These are phyloP conservation scores for Salix purpurea DNA, from an alignment of 345 rosid species.

Conservation along the genomic window DNA sequence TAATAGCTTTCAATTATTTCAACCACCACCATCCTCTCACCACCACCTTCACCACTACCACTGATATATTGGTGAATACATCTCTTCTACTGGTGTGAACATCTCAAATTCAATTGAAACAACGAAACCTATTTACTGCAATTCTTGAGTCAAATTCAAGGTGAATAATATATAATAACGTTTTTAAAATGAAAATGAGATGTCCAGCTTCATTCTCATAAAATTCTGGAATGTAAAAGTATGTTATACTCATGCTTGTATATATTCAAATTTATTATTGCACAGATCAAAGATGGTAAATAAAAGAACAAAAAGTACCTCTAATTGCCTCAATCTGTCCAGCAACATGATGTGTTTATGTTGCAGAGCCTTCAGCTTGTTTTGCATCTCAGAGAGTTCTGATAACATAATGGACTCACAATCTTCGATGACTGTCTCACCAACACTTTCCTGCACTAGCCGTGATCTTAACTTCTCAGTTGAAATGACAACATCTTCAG, in stretches of 20 bases:
- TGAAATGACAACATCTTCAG: slow-evolving; percentile 72
- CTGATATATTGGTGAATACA: not conserved
- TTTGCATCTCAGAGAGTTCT: slow-evolving; percentile 71
- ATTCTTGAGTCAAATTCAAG: not conserved
- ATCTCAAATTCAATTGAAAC: not conserved
- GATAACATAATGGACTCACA: slow-evolving; percentile 85
- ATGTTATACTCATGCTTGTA: not conserved
- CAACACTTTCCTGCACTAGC: slow-evolving; percentile 70
- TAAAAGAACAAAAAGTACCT: slow-evolving; percentile 46
- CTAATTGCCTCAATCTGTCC: slow-evolving; percentile 79
- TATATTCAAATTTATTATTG: not conserved
- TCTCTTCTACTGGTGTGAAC: not conserved
- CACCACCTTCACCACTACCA: no score
- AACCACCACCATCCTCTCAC: no score
- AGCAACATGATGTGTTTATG: slow-evolving; percentile 64
- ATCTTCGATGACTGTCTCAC: slow-evolving; percentile 61
- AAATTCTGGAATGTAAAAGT: not conserved
- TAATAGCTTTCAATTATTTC: no score
- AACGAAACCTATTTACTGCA: not conserved
- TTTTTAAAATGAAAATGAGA: not conserved
- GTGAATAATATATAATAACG: not conserved
- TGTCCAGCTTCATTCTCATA: not conserved
- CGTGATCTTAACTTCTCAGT: slow-evolving; percentile 77
- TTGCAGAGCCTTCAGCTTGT: slow-evolving; percentile 57
- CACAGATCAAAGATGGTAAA: not conserved